Evolutionary conservation across 2,329 filamentous ascomycete species (phyloP).

Genomic region (Pseudofabraea citricarpa): DNA sequence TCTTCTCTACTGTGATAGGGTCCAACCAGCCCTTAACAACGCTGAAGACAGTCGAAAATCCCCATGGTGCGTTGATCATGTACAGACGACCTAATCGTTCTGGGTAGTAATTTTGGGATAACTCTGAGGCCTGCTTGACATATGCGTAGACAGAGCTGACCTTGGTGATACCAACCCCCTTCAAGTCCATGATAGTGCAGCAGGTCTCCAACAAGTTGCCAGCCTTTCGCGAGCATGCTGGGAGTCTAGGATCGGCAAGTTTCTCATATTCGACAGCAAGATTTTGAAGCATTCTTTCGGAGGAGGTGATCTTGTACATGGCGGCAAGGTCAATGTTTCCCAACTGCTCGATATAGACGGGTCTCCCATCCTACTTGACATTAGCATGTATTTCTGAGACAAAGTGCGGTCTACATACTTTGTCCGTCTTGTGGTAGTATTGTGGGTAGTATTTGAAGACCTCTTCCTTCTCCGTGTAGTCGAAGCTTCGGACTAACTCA

Average conservation of each 20-base stretch:
- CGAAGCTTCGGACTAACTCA: slow-evolving; percentile 72
- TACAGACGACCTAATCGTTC: slow-evolving; percentile 95
- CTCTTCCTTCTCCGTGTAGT: slow-evolving; percentile 79
- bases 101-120: slow-evolving; percentile 99
- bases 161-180: slow-evolving; percentile 82
- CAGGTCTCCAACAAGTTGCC: slow-evolving; percentile 92
- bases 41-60: slow-evolving; percentile 80
- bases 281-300: slow-evolving; percentile 93
- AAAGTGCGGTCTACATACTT: slow-evolving; percentile 41
- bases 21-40: slow-evolving; percentile 93
- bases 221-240: slow-evolving; percentile 89
- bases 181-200: slow-evolving; percentile 97
- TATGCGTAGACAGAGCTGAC: slow-evolving; percentile 83
- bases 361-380: slow-evolving; percentile 73
- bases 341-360: slow-evolving; percentile 94
- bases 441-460: slow-evolving; percentile 93
- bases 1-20: slow-evolving; percentile 94
- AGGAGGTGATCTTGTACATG: slow-evolving; percentile 89
- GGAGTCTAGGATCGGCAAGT: slow-evolving; percentile 84
- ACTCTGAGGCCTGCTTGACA: slow-evolving; percentile 75
- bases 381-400: slow-evolving; percentile 8
- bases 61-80: slow-evolving; percentile 97
- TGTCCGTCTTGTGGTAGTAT: slow-evolving; percentile 98
- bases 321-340: slow-evolving; percentile 86
- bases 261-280: slow-evolving; percentile 98